phyloP scores from a whole-genome alignment of 2,329 filamentous ascomycete species.

The Colletotrichum tabaci region DNA sequence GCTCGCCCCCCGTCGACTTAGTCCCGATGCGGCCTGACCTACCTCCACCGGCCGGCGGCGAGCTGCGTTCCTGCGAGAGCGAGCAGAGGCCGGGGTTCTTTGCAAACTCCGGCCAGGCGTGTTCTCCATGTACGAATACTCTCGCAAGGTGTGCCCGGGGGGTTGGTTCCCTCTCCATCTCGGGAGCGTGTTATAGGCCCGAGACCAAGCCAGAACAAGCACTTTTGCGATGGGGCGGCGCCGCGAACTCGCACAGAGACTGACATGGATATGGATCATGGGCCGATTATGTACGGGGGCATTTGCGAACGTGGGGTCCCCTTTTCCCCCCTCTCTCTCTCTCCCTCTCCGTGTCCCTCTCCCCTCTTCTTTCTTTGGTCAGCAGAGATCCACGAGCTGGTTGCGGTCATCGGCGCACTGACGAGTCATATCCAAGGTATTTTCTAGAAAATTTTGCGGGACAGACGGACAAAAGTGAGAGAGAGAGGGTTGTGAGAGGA shows the following conservation, averaged over 20 bases:
- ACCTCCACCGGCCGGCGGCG: slow-evolving; percentile 32
- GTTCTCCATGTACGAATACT: background rate
- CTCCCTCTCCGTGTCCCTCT: too few species aligned
- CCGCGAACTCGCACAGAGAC: background rate
- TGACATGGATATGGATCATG: slow-evolving; percentile 2
- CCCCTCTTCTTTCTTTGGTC: too few species aligned
- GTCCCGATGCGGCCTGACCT: slow-evolving; percentile 5
- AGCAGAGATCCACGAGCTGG: too few species aligned
- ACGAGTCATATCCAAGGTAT: slow-evolving; percentile 31
- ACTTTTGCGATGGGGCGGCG: slow-evolving; percentile 4
- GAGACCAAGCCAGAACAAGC: slow-evolving; percentile 9
- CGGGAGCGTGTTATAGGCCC: background rate
- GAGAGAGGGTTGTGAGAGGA: too few species aligned
- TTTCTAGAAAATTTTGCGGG: slow-evolving; percentile 1
- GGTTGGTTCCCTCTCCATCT: background rate
- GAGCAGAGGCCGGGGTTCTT: background rate
- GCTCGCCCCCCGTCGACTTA: slow-evolving; percentile 29
- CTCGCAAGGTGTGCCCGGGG: too few species aligned
- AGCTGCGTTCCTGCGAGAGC: slow-evolving; percentile 11
- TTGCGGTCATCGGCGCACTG: background rate
- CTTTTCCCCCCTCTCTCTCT: too few species aligned
- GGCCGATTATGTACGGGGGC: background rate
- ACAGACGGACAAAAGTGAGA: background rate
- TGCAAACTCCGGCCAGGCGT: background rate
- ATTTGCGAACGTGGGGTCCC: too few species aligned